Evolutionary conservation across 768 basidiomycete species (phyloP).

Genomic region (Tulasnella sp.): DNA sequence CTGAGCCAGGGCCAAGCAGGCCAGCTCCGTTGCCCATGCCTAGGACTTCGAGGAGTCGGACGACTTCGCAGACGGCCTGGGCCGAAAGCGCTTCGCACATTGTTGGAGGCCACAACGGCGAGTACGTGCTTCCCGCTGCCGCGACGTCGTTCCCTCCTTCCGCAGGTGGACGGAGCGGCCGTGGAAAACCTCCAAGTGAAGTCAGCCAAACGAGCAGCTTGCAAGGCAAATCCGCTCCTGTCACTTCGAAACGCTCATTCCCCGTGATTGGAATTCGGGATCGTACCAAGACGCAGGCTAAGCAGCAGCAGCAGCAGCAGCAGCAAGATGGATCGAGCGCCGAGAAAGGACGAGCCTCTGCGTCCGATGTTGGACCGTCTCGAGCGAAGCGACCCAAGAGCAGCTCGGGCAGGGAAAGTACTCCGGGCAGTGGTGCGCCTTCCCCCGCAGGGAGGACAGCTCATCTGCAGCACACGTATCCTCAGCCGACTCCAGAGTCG

Average conservation of each 20-base stretch:
- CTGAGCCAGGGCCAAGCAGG: neutral
- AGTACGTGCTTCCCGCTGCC: neutral
- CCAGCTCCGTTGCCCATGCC: neutral
- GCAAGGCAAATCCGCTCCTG: neutral
- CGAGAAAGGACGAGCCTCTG: neutral
- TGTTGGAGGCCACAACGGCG: neutral
- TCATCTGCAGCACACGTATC: neutral
- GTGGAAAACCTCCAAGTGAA: neutral
- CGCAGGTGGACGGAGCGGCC: neutral
- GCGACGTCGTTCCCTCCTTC: neutral
- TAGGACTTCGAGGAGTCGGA: neutral
- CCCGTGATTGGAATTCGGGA: slow-evolving; percentile 11
- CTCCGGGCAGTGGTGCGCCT: neutral
- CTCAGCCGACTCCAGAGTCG: neutral
- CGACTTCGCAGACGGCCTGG: neutral
- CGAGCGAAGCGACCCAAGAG: neutral
- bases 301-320: neutral
- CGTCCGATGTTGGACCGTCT: neutral
- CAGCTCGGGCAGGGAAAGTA: neutral
- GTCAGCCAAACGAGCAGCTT: slow-evolving; percentile 1
- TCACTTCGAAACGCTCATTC: neutral
- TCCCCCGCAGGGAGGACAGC: neutral
- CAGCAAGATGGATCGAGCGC: neutral
- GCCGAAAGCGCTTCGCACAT: neutral
- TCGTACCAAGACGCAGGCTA: neutral